Evolutionary conservation across 352 stramenopile species (phyloP), one percentile per base, ranked within the genome.

Genomic region (Phytophthora pinifolia): DNA sequence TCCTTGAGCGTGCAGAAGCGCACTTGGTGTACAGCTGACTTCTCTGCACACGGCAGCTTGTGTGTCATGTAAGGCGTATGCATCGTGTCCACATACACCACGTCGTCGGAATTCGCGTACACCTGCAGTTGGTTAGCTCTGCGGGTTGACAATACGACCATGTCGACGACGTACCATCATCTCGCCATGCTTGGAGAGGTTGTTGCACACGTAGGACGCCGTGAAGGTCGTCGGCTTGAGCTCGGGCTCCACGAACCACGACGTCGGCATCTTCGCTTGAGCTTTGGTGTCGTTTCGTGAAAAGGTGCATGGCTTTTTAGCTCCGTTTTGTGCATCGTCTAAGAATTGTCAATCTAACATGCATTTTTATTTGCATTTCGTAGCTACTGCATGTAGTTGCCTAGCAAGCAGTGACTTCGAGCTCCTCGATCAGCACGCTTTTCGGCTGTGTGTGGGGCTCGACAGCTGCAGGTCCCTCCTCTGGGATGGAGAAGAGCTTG

Each of bases 21-120:
- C 36, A 86, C 78, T 76, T 91, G 78, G 60, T 86, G 73, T 20
- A 83, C 65, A 15, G 64, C 62, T 30, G 68, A 80, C 44, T 82
- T 83, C 52, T 82, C 65, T 37, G 55, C 29, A 20, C 68, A 78
- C 32, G 75, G 62, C 30, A 86, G 52, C 22, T 79, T 80, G 31
- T 56, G 63, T 6, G 62, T 67, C 17, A 70, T 39, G 53, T 64
- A 79, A 12, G 76, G 68, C 45, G 62, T 71, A 48, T 79, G 59
- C 17, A 59, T 65, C 9, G 71, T 62, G 38, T 80, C 68, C 36
- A 83, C 66, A 45, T 70, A 69, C 18, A 79, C 63, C 14, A 70
- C 74, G 15, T 84, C 66, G 44, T 86, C 69, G 17, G 72, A 32
- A 22, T 66, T 77, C 34, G 71, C 73, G 18, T 83, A 82, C 27